Base-by-base conservation (phyloP, 345 rosid species). In the Eucalyptus globulus region DNA sequence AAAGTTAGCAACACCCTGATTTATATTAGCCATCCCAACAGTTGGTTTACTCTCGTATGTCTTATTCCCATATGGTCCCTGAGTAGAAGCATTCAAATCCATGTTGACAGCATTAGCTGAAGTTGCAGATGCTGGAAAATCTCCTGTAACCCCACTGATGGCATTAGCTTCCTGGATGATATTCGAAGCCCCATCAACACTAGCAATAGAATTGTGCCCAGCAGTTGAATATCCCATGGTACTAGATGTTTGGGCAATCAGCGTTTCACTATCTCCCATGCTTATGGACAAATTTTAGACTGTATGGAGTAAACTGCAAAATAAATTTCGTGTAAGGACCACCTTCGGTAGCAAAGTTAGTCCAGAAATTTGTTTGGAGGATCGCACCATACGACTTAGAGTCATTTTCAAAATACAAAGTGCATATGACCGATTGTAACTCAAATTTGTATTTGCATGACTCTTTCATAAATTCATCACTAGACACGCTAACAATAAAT, bases 241-340 rank as follows among this genome's bases (percentile, higher is more conserved):
- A 83, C 50, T 45, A 58, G 91, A 58, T 40, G 91, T 44, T 90
- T 60, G 60, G 49, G 91, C 54, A 49, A 62, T 49, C 89, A 87
- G 86, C 67, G 22, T 62, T 86, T 90, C 89, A 86, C 89, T 87
- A 76, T 87, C 89, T 49, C 80, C 89, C 91, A 90, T 90, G 69
- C 49, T 56, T 50, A 60, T 53, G 44, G 45, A 34, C 54, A 56
- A 86, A 60, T 58, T 45, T 44, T 87, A 44, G 44, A 87, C 80
- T 87, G 54, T 40, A 86, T 54, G 53, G 87, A 49, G 58, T 65
- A 81, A 83, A 44, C 90, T 83, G 87, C 69, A 43, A 51, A 26
- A 81, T 44, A 60, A 83, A 45, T 62, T 43, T 44, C 43, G 58
- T 80, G 76, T 54, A 88, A 45, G 85, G 47, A 76, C 15, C 85